Conservation (phyloP, 2,329 filamentous ascomycete genomes). For the Hymenoscyphus infarciens region DNA sequence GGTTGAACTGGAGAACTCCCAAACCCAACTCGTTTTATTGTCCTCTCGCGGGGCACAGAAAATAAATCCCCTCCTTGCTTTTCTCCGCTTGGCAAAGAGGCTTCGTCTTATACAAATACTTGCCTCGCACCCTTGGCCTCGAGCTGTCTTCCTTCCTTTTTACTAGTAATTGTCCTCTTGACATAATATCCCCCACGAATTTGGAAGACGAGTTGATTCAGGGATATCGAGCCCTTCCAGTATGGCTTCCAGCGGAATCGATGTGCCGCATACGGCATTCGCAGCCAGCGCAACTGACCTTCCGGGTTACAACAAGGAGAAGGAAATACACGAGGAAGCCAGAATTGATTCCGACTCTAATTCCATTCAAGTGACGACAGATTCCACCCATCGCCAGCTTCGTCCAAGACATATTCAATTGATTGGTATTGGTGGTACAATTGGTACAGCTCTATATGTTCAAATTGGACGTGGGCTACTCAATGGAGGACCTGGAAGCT, state of each 20-base stretch:
- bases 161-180: not conserved
- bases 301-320: constrained; percentile 14
- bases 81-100: not conserved
- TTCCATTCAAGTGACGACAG: constrained; percentile 16
- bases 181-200: not conserved
- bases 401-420: constrained; percentile 35
- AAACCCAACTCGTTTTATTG: not conserved
- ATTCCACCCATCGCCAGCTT: constrained; percentile 38
- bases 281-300: constrained; percentile 15
- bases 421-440: constrained; percentile 59
- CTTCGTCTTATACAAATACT: not conserved
- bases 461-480: constrained; percentile 57
- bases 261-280: constrained; percentile 18
- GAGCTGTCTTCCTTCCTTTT: not conserved
- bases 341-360: constrained; percentile 16
- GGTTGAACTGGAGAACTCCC: not conserved
- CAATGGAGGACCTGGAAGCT: constrained; percentile 54
- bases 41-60: not conserved
- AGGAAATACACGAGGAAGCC: constrained; percentile 25
- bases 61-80: not conserved
- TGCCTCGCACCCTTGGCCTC: not conserved
- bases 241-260: constrained; percentile 26
- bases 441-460: constrained; percentile 53
- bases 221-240: constrained; percentile 5
- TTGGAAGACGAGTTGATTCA: not conserved